phyloP scores from a whole-genome alignment of 2,329 filamentous ascomycete genomes.

The Orbilia brochopaga region DNA sequence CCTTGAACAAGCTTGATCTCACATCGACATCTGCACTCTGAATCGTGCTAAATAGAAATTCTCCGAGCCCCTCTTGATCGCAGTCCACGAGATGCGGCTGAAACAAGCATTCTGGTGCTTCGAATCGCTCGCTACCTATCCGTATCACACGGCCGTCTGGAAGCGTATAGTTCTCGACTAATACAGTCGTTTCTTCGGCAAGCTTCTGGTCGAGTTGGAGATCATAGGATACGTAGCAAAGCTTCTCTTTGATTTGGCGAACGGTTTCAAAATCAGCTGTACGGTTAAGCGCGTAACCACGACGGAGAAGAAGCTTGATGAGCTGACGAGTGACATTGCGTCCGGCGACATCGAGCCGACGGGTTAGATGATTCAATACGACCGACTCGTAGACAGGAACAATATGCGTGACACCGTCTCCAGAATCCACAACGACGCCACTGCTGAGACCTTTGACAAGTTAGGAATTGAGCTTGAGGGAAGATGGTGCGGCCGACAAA shows the following conservation, averaged over 20 bases:
- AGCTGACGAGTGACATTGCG: slow-evolving; percentile 98
- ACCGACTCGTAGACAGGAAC: slow-evolving; percentile 98
- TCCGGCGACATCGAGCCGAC: slow-evolving; percentile 90
- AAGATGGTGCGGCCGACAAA: slow-evolving; percentile 55
- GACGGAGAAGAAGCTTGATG: slow-evolving; percentile 88
- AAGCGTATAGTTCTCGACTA: slow-evolving; percentile 96
- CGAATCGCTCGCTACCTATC: slow-evolving; percentile 95
- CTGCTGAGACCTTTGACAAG: slow-evolving; percentile 71
- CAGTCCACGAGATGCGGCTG: slow-evolving; percentile 97
- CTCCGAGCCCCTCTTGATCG: slow-evolving; percentile 93
- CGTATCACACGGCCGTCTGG: slow-evolving; percentile 95
- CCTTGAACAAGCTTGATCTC: slow-evolving; percentile 90
- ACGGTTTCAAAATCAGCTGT: slow-evolving; percentile 99
- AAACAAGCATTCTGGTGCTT: slow-evolving; percentile 97
- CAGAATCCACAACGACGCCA: slow-evolving; percentile 97
- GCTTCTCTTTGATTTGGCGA: slow-evolving; percentile 98
- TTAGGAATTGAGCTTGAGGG: slow-evolving; percentile 3
- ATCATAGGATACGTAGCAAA: slow-evolving; percentile 99
- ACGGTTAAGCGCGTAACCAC: slow-evolving; percentile 95
- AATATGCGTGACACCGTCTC: slow-evolving; percentile 97
- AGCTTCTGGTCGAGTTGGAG: slow-evolving; percentile 93
- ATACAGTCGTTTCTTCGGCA: slow-evolving; percentile 93
- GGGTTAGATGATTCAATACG: slow-evolving; percentile 94
- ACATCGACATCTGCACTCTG: slow-evolving; percentile 95
- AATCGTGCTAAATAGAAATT: slow-evolving; percentile 98